Evolutionary conservation across 2,329 filamentous ascomycete genomes (phyloP), one percentile per base, ranked within the genome.

Genomic region (Domatiomyces globalis): DNA sequence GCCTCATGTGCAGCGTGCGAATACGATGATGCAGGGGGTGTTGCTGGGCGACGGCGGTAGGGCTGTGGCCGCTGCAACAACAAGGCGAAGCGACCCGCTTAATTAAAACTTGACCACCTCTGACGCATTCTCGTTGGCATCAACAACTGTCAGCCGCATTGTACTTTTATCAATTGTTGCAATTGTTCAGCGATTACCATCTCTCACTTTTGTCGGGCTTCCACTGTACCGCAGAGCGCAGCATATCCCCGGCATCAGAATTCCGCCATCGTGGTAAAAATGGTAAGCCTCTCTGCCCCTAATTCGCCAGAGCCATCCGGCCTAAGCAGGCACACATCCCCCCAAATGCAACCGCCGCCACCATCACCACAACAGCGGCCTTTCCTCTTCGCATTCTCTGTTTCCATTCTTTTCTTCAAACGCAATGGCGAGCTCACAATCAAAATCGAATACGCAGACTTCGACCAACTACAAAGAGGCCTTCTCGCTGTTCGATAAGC

Each of bases 381-480:
- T 25, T 4, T 33, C 8, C 9, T 33, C 29, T 2, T 33, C 29
- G 29, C 29, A 2, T 12, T 12, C 29, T 33, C 29, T 33, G 29
- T 39, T 39, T 10, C 15, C 15, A 15, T 1, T 39, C 10, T 15
- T 39, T 39, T 5, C 33, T 39, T 39, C 29, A 39, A 15, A 5
- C 12, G 33, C 33, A 5, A 58, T 58, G 56, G 54, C 56, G 53
- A 58, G 56, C 51, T 43, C 49, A 29, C 53, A 57, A 51, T 29
- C 45, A 25, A 10, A 18, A 27, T 49, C 52, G n/a, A 52, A 56
- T 63, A 66, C 39, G 18, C 78, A 83, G 79, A 77, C 79, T 67
- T 80, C 80, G 56, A 96, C 90, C 75, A 96, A 98, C 84, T 98
- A 96, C 87, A 96, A 96, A 78, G 92, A 98, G 83, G 92, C 92